Conservation (phyloP, 306 rosid species). For the Lithocarpus polystachyus region DNA sequence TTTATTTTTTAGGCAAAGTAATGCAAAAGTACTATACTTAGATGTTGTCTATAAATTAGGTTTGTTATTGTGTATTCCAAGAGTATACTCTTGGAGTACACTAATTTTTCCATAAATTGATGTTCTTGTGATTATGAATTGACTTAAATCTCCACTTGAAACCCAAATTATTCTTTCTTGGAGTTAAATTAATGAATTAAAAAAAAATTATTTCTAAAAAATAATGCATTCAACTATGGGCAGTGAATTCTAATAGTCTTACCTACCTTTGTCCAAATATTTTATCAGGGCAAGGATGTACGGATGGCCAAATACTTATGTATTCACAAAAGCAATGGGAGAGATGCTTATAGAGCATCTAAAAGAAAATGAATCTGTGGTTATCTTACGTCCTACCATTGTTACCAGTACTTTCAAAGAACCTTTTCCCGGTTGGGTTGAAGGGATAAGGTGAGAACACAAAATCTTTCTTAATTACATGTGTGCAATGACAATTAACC, state of each 20-base stretch:
- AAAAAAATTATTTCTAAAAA: too few relatives aligned
- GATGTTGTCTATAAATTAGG: too few relatives aligned
- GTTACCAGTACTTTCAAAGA: conserved; percentile 73
- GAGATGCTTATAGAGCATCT: conserved; percentile 60
- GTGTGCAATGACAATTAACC: too few relatives aligned
- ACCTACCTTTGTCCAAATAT: neutral
- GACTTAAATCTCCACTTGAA: too few relatives aligned
- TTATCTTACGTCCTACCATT: conserved; percentile 65
- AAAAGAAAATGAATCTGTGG: conserved; percentile 39
- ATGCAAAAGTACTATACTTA: too few relatives aligned
- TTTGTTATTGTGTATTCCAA: too few relatives aligned
- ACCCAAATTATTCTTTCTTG: too few relatives aligned
- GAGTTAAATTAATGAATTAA: too few relatives aligned
- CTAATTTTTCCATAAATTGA: too few relatives aligned
- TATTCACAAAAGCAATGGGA: conserved; percentile 80
- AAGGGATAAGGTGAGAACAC: conserved; percentile 59
- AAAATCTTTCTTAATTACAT: too few relatives aligned
- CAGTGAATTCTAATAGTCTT: neutral
- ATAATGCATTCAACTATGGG: neutral
- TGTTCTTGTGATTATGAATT: too few relatives aligned
- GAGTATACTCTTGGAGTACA: accelerated
- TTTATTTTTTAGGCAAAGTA: too few relatives aligned
- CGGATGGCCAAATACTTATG: conserved; percentile 92
- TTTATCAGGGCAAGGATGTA: conserved; percentile 53
- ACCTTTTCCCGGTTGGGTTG: conserved; percentile 86